Conservation (phyloP, 768 basidiomycete genomes). For the Kondoa subrosea region DNA sequence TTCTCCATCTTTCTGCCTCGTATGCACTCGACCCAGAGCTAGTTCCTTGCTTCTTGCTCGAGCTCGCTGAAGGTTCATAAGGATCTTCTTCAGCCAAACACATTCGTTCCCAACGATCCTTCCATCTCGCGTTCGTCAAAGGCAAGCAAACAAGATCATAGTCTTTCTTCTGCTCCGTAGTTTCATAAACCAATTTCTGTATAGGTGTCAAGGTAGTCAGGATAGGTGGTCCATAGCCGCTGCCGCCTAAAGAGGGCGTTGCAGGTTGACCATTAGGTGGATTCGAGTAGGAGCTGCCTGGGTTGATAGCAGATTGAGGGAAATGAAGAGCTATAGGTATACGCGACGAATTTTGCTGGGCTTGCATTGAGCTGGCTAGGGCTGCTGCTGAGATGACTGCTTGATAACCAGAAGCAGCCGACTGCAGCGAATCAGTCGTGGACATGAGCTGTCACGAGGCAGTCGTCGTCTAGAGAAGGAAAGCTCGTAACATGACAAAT, state of each 20-base stretch:
- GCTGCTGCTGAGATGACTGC: neutral
- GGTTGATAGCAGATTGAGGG: conserved; percentile 22
- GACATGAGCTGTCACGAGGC: too few species aligned
- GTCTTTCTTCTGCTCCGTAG: conserved; percentile 36
- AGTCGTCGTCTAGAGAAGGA: too few species aligned
- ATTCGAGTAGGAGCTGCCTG: conserved; percentile 7
- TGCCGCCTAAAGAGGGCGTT: neutral
- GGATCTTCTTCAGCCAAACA: conserved; percentile 40
- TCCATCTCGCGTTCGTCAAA: conserved; percentile 79
- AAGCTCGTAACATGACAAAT: too few species aligned
- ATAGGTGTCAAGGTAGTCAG: neutral
- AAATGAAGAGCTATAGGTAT: conserved; percentile 27
- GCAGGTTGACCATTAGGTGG: conserved; percentile 1
- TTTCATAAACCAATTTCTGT: neutral
- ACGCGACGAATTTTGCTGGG: neutral
- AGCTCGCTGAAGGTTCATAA: neutral
- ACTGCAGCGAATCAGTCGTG: too few species aligned
- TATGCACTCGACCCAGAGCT: conserved; percentile 31
- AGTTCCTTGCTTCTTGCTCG: conserved; percentile 9
- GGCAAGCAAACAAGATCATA: conserved; percentile 65
- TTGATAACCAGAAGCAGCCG: too few species aligned
- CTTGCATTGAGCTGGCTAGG: neutral
- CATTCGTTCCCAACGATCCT: conserved; percentile 69
- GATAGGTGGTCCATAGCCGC: neutral
- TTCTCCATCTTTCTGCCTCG: conserved; percentile 61